Evolutionary conservation across 2,329 filamentous ascomycete genomes (phyloP), one percentile per base, ranked within the genome.

Genomic region (Aureobasidium uvarum): DNA sequence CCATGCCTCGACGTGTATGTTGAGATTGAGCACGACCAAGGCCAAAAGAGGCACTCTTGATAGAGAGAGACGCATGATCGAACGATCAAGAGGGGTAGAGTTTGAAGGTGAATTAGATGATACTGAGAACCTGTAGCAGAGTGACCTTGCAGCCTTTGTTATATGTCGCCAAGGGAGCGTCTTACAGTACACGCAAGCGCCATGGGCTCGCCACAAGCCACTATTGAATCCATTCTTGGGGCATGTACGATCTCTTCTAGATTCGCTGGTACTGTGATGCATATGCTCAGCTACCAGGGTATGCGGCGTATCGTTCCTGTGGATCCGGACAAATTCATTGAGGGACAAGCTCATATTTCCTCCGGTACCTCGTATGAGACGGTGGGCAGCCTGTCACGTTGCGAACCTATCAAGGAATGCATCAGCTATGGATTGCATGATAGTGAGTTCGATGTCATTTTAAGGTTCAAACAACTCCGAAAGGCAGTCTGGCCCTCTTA

Each of bases 81-180:
- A 16, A 10, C n/a, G 10, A 8, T 45, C 25, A 8, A 33, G 10
- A 25, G 43, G 23, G 31, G 28, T 18, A 38, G 20, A 33, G 38
- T n/a, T 58, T 43, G 39, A 45, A 58, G 54, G 39, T 45, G 54
- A 58, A 45, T 58, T 45, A 33, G 25, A 45, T 33, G 54, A 45
- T 41, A 41, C 36, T 18, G 13, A n/a, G 10, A 2, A 18, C 54
- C 20, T 58, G 54, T n/a, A 58, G 23, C 31, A 33, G 8, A 25
- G 25, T 43, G 54, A 58, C 43, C 6, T n/a, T 43, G 39, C 54
- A 45, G 43, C n/a, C 31, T 20, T 16, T 58, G 25, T 31, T 58
- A 58, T 58, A 58, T 58, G 39, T 45, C 23, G 20, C 16, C 54
- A 20, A 28, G 16, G 16, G 4, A n/a, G 11, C 8, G 20, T 25